Evolutionary conservation across 106 monocot genomes (phyloP).

Genomic region (Dioscorea alata): DNA sequence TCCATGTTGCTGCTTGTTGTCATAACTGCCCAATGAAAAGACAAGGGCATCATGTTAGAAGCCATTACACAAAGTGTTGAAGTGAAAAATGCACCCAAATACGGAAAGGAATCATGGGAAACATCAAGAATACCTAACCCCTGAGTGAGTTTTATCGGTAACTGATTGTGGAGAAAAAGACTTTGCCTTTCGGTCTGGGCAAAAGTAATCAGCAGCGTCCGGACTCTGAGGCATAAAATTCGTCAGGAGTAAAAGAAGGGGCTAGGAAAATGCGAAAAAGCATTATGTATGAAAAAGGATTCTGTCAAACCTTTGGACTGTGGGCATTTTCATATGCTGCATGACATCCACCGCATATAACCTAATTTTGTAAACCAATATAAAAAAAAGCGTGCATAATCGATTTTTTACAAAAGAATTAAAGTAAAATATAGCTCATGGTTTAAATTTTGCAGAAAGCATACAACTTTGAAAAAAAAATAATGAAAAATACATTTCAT

Average conservation of each 20-base stretch:
- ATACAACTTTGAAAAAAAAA: conserved; percentile 27
- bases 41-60: conserved; percentile 4
- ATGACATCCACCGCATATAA: conserved; percentile 81
- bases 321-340: conserved; percentile 60
- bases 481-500: conserved; percentile 59
- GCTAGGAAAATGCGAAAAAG: not conserved
- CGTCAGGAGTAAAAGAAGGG: not conserved
- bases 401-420: not conserved
- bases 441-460: not conserved
- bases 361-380: conserved; percentile 23
- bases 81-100: not conserved
- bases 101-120: not conserved
- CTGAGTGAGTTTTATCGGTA: conserved; percentile 19
- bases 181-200: conserved; percentile 75
- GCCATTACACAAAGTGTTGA: not conserved
- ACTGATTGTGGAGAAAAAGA: conserved; percentile 28
- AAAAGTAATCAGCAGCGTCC: conserved; percentile 56
- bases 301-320: conserved; percentile 45
- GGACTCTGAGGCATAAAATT: conserved; percentile 38
- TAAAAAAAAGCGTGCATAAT: not conserved
- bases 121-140: conserved; percentile 24
- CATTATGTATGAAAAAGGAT: not conserved
- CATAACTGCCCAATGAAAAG: conserved; percentile 31
- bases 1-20: conserved; percentile 17
- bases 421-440: not conserved